Conservation (phyloP, 371 early-diverging fungal genomes). For the Rhizopus stolonifer region DNA sequence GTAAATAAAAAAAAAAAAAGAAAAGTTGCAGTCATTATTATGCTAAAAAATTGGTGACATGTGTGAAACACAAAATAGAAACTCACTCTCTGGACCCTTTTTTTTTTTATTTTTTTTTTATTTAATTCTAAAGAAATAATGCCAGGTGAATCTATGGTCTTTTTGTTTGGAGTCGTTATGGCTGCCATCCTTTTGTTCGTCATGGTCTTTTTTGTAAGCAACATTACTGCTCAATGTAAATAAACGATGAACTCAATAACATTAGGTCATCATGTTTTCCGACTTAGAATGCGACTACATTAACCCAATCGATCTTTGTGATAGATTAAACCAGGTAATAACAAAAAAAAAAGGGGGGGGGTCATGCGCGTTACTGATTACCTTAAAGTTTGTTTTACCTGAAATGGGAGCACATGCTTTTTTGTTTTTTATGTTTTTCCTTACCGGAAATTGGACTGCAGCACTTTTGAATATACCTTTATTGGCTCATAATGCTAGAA, state of each 20-base stretch:
- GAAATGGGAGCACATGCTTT: conserved; percentile 86
- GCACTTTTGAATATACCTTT: conserved; percentile 85
- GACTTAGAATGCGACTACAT: conserved; percentile 97
- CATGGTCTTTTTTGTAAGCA: conserved; percentile 92
- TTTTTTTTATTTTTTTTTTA: conserved; percentile 9
- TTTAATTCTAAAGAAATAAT: conserved; percentile 34
- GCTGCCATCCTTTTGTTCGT: conserved; percentile 87
- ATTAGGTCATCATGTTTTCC: conserved; percentile 88
- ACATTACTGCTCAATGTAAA: conserved; percentile 3
- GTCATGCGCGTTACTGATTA: too few relatives aligned
- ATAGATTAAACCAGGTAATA: conserved; percentile 88
- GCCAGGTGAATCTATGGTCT: conserved; percentile 77
- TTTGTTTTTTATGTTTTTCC: conserved; percentile 77
- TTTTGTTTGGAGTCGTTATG: conserved; percentile 88
- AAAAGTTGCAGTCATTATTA: too few relatives aligned
- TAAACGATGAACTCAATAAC: not conserved
- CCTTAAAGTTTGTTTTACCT: conserved; percentile 85
- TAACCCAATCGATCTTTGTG: conserved; percentile 97
- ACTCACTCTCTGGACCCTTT: not conserved
- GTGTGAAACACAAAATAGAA: not conserved
- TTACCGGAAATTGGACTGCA: conserved; percentile 86
- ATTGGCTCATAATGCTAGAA: conserved; percentile 79
- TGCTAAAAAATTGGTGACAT: too few relatives aligned
- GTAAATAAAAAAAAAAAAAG: too few relatives aligned
- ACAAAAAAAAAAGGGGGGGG: too few relatives aligned